Evolutionary conservation across 164 flowering plant genomes (phyloP).

Genomic region (Dillenia suffruticosa): DNA sequence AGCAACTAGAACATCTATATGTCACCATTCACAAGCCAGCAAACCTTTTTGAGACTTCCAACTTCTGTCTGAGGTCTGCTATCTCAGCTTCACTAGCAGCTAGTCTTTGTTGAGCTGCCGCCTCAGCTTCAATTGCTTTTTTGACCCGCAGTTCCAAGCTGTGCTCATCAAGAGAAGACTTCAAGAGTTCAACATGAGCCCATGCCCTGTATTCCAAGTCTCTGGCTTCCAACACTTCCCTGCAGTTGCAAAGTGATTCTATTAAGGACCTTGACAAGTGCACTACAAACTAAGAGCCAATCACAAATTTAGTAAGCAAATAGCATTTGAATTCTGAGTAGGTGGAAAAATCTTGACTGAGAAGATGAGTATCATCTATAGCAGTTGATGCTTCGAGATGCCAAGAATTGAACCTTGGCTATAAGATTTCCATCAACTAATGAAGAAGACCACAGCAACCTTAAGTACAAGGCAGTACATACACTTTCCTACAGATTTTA

Average conservation of each 20-base stretch:
- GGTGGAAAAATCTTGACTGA: no score
- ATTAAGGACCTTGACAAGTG: no score
- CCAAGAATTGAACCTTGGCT: no score
- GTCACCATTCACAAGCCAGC: neutral
- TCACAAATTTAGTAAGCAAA: no score
- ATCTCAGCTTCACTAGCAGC: slow-evolving; percentile 98
- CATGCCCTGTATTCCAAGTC: slow-evolving; percentile 84
- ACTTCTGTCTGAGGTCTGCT: slow-evolving; percentile 80
- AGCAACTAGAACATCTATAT: neutral
- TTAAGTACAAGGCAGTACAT: no score
- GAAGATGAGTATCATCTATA: no score
- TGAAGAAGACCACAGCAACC: no score
- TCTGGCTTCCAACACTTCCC: slow-evolving; percentile 73
- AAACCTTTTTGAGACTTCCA: slow-evolving; percentile 74
- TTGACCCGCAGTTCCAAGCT: slow-evolving; percentile 80
- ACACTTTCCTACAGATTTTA: no score
- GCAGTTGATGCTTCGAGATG: no score
- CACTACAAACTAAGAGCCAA: no score
- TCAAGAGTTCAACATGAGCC: slow-evolving; percentile 83
- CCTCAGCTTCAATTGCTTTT: slow-evolving; percentile 93
- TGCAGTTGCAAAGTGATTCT: slow-evolving; percentile 16
- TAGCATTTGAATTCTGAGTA: no score
- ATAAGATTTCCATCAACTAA: no score
- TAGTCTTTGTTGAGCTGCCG: slow-evolving; percentile 77
- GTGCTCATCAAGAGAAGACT: slow-evolving; percentile 86